Base-by-base conservation (phyloP, 306 rosid genomes). In the Ziziphus jujuba region DNA sequence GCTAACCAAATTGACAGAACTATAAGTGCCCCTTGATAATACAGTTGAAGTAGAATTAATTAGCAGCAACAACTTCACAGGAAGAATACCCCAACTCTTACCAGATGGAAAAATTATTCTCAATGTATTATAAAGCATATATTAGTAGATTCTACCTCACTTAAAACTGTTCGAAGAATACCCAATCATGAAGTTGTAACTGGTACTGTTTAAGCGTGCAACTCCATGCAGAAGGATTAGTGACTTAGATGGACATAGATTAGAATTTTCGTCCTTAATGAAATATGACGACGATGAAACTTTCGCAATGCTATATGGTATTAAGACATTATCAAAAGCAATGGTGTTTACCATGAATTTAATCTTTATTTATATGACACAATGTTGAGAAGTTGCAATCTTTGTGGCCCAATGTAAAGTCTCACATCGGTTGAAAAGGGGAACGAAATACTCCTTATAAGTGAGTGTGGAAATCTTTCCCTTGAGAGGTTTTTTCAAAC, bases 41-140 rank as follows among this genome's bases (percentile, higher is more conserved):
- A 9, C 56, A 9, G 13, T 8, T 66, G 53, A 71, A 78, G 79
- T 21, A 9, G 2, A 23, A 56, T 78, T 20, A 71, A 71, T n/a
- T n/a, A n/a, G n/a, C 31, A 68, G 82, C 20, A 78, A 78, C 61
- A 68, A 78, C 69, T 73, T 78, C 69, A 63, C 10, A 14, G 75
- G 82, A 73, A 78, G 58, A 57, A 62, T 78, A 23, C 82, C 82
- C 0, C 9, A 73, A 20, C 55, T 56, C 25, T 68, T 52, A 45
- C 0, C 6, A 56, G 61, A 40, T 73, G 72, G 82, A 58, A 64
- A 58, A 22, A 33, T 2, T 67, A 72, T 2, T 6, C 6, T 14
- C 5, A 0, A n/a, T 74, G 47, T 23, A 33, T 3, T 34, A 28
- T 48, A 51, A 34, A 34, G 3, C 15, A 24, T 47, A 13, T 38